Evolutionary conservation across 306 rosid species (phyloP).

Genomic region (Pueraria montana): DNA sequence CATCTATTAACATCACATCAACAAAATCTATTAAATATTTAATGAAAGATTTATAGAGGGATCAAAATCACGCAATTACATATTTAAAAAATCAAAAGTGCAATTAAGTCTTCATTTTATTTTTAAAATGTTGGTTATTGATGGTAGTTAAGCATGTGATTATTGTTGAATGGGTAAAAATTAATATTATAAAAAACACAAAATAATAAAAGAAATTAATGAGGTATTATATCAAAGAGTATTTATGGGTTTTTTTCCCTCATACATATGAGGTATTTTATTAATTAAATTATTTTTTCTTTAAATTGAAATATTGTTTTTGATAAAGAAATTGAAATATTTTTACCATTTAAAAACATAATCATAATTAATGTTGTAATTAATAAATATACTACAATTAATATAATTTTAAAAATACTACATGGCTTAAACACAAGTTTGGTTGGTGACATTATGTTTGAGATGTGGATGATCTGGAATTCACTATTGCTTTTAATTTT

Average conservation of each 20-base stretch:
- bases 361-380: background rate
- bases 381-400: background rate
- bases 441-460: background rate
- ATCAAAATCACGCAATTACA: no score
- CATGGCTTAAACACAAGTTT: background rate
- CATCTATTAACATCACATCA: no score
- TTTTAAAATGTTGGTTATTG: no score
- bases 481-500: no score
- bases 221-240: background rate
- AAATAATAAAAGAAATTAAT: no score
- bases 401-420: background rate
- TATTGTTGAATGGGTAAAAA: no score
- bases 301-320: conserved; percentile 2
- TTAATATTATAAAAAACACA: background rate
- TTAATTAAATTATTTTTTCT: background rate
- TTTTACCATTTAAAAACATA: background rate
- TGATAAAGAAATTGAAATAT: no score
- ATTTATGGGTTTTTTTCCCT: background rate
- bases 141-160: no score
- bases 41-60: no score
- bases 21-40: no score
- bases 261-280: background rate
- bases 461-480: background rate
- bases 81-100: no score
- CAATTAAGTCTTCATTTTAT: no score